Base-by-base conservation (phyloP, 257 asterid species). In the Handroanthus guayacan region DNA sequence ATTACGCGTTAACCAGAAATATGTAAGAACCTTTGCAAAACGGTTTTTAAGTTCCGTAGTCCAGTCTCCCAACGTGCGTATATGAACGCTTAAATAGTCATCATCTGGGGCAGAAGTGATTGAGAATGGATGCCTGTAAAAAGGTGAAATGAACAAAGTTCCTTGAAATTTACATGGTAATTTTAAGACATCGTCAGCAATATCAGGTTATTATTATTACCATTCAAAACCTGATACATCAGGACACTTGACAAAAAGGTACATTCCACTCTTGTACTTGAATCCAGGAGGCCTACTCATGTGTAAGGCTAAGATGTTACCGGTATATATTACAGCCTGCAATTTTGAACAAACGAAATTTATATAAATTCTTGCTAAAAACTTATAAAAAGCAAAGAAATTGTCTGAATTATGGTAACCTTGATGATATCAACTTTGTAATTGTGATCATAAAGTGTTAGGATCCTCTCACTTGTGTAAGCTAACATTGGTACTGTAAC, bases 41-140 rank as follows among this genome's bases (percentile, higher is more conserved):
- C 82, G 87, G 51, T 50, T 83, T 67, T 78, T 85, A 50, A 94
- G 97, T 84, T 92, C 99, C 2, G 96, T 83, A 0, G 97, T 94
- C 97, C 97, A 94, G 74, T 94, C 99, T 62, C 99, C 99, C 50
- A 90, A 51, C 2, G 97, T 80, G 38, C 97, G 96, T 57, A 94
- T 90, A 70, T 94, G 97, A 65, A 94, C 91, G 25, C 97, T 92
- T 71, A 94, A 78, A 68, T 88, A 90, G 68, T 82, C 85, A 50
- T 94, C 97, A 11, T 83, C 97, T n/a, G 99, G 99, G 48, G 97
- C 97, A 72, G 97, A 94, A 71, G 99, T 94, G 79, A 94, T 90
- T 17, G 99, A 92, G 84, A 94, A 94, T 6, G 99, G 97, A 84
- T 94, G 99, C 97, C 97, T 94, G 86, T 39, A 69, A 76, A 52